Conservation (phyloP, 169 alveolate genomes). For the Cryptosporidium bovis region DNA sequence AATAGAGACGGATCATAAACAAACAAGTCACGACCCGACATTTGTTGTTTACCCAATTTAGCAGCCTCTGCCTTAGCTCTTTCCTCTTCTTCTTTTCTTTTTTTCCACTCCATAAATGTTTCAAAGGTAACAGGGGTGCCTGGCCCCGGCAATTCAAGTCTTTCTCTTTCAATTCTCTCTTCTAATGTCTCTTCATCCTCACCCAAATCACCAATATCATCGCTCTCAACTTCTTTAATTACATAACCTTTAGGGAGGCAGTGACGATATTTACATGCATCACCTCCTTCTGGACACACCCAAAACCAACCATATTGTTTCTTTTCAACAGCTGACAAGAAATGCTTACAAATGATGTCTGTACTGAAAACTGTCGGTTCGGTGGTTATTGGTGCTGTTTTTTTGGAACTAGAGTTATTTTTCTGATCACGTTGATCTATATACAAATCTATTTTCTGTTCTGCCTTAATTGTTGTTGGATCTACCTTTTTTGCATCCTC, state of each 20-base stretch:
- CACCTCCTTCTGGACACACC: slow-evolving; percentile 99
- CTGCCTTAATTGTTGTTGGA: slow-evolving; percentile 85
- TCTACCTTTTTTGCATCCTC: slow-evolving; percentile 81
- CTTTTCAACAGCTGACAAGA: slow-evolving; percentile 96
- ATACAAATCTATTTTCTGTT: slow-evolving; percentile 93
- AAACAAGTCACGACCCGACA: slow-evolving; percentile 86
- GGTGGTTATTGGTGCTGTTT: slow-evolving; percentile 41
- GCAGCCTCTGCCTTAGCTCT: slow-evolving; percentile 80
- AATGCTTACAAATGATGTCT: slow-evolving; percentile 94
- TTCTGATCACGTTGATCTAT: slow-evolving; percentile 93
- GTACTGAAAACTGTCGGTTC: slow-evolving; percentile 82
- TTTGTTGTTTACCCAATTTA: slow-evolving; percentile 78
- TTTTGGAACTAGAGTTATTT: slow-evolving; percentile 37
- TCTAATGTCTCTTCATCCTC: slow-evolving; percentile 91
- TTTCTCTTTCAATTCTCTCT: slow-evolving; percentile 92
- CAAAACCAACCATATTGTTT: slow-evolving; percentile 98
- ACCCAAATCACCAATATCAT: slow-evolving; percentile 71
- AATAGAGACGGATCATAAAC: slow-evolving; percentile 85
- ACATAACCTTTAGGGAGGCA: slow-evolving; percentile 96
- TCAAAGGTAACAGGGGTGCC: slow-evolving; percentile 93
- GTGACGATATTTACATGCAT: slow-evolving; percentile 96
- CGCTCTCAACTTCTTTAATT: slow-evolving; percentile 79
- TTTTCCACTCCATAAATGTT: slow-evolving; percentile 92
- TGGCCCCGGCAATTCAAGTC: slow-evolving; percentile 84
- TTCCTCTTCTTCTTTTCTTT: slow-evolving; percentile 85